Evolutionary conservation across 208 protist species (phyloP).

Genomic region (Phytomonas sp.): DNA sequence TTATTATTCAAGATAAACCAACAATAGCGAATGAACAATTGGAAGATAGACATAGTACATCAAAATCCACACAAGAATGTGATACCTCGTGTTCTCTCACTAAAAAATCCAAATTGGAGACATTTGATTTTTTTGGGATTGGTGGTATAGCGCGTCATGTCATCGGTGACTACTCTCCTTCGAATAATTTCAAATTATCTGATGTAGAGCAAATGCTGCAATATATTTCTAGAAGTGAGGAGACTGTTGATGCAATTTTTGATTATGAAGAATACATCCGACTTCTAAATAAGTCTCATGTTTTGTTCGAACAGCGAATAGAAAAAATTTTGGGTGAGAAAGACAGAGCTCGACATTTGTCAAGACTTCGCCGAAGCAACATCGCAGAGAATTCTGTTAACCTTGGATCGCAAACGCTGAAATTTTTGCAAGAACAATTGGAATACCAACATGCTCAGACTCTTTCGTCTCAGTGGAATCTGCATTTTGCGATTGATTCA

Average conservation of each 20-base stretch:
- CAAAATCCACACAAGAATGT: background rate
- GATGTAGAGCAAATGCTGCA: background rate
- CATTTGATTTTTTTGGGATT: background rate
- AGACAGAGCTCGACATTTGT: background rate
- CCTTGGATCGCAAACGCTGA: background rate
- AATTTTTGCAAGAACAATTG: conserved; percentile 11
- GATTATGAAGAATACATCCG: conserved; percentile 60
- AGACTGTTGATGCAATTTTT: conserved; percentile 72
- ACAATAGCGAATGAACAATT: background rate
- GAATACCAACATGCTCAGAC: conserved; percentile 13
- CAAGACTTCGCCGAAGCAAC: background rate
- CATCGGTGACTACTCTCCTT: background rate
- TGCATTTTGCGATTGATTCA: conserved; percentile 26
- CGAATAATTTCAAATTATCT: background rate
- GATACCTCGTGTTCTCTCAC: background rate
- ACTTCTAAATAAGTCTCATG: conserved; percentile 14
- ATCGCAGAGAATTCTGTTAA: background rate
- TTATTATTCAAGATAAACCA: background rate
- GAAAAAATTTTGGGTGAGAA: background rate
- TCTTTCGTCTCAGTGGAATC: conserved; percentile 20
- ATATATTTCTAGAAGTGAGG: conserved; percentile 3
- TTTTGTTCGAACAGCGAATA: background rate
- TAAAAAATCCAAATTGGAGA: background rate
- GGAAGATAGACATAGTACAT: background rate
- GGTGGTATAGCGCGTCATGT: background rate